Percentiles rank a stretch among this genome's conserved stretches.
These are phyloP conservation scores for Botrytis porri DNA, from an alignment of 2,329 filamentous ascomycete species.

Conservation along the genomic window DNA sequence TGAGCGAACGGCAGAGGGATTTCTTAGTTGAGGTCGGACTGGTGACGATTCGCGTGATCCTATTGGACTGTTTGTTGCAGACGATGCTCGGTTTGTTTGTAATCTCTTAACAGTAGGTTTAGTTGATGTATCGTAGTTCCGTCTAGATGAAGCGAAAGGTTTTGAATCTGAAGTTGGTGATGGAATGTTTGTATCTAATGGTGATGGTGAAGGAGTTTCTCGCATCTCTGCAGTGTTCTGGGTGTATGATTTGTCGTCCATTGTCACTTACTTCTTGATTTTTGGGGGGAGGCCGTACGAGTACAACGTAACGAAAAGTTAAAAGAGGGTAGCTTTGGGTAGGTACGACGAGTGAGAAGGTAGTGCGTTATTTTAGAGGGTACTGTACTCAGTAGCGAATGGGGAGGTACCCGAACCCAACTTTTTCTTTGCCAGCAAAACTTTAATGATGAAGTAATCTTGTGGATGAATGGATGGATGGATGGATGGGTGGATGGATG, in stretches of 20 bases:
- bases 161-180: constrained; percentile 10
- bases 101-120: constrained; percentile 31
- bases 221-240: constrained; percentile 16
- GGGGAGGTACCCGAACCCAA: constrained; percentile 11
- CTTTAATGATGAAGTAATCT: not conserved
- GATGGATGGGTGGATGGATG: not conserved
- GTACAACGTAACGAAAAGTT: constrained; percentile 19
- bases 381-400: constrained; percentile 4
- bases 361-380: constrained; percentile 5
- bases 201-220: constrained; percentile 8
- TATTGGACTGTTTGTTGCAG: constrained; percentile 44
- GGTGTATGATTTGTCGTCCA: constrained; percentile 10
- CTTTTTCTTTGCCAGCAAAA: constrained; percentile 10
- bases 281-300: not conserved
- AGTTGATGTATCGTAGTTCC: constrained; percentile 29
- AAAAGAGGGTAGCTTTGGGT: constrained; percentile 12
- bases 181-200: constrained; percentile 12
- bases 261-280: constrained; percentile 16
- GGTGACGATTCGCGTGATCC: constrained; percentile 51
- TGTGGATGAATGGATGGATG: not conserved
- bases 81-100: constrained; percentile 35
- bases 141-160: constrained; percentile 19
- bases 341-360: constrained; percentile 16
- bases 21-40: constrained; percentile 34
- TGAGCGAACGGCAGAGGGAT: constrained; percentile 29